Base-by-base conservation (phyloP, 169 alveolate genomes). In the Cytauxzoon felis region DNA sequence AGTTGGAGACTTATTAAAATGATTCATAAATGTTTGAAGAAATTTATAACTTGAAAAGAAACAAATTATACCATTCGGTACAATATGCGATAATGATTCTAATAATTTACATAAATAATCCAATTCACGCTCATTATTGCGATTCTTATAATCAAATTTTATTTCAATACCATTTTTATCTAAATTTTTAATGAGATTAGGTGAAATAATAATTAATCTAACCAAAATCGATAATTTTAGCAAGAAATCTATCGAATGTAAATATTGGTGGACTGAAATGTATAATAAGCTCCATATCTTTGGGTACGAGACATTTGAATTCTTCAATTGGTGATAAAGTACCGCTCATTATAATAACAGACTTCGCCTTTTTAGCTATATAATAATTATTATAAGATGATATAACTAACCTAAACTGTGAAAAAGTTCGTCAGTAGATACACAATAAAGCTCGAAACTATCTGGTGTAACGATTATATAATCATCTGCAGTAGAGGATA, bases 271-370 rank as follows among this genome's bases (percentile, higher is more conserved):
- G 78, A n/a, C 72, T 64, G 23, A 13, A 19, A 49, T 64, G 79
- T n/a, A 75, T 21, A 4, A 50, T 36, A 27, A 57, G 52, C 9
- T 65, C 79, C n/a, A 19, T 29, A 7, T 30, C 36, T 27, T 41
- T 33, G 3, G 85, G 85, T 13, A 53, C 47, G 3, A 75, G 70
- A 3, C 51, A 27, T 19, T 65, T 11, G 33, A 64, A 75, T 24
- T 64, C 85, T 29, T 75, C 80, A 16, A 75, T 33, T 19, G 85
- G 85, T 0, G 85, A 53, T n/a, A 75, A 59, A 6, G 85, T 75
- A 3, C 85, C 85, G 29, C 85, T 75, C 79, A 75, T 65, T 21
- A 75, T 34, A 34, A 75, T 9, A 33, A 64, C 72, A 32, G 78
- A 59, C 73, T 40, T 63, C 4, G 85, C 68, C 8, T 30, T 63